Conservation (phyloP, 2,329 filamentous ascomycete species). For the Xylariaceae sp. region DNA sequence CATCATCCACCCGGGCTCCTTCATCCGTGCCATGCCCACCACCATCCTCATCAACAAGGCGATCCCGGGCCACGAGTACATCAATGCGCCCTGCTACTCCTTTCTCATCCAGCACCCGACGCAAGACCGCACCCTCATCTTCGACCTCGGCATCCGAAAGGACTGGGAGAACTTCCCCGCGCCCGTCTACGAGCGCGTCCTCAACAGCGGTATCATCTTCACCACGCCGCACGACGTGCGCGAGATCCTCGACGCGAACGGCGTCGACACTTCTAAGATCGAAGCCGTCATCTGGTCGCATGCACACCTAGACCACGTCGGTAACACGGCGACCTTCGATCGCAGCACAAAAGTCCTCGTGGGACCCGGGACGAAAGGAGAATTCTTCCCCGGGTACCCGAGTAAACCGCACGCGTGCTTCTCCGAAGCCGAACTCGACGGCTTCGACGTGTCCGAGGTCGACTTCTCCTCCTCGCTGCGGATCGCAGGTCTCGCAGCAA, state of each 20-base stretch:
- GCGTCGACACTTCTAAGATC: constrained; percentile 21
- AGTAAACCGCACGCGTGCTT: constrained; percentile 12
- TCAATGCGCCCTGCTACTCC: constrained; percentile 22
- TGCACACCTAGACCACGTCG: constrained; percentile 25
- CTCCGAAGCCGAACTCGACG: constrained; percentile 20
- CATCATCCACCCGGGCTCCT: constrained; percentile 31
- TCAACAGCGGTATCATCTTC: background rate
- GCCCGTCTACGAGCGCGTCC: background rate
- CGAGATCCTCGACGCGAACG: constrained; percentile 23
- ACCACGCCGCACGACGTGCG: constrained; percentile 18
- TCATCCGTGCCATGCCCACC: constrained; percentile 22
- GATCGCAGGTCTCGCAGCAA: constrained; percentile 21
- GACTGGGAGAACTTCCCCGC: constrained; percentile 19
- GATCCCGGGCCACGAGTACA: constrained; percentile 29
- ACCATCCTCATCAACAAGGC: constrained; percentile 27
- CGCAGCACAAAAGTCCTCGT: constrained; percentile 22
- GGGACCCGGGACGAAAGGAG: constrained; percentile 17
- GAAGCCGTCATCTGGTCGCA: constrained; percentile 28
- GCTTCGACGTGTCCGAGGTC: constrained; percentile 21
- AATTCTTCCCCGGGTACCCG: constrained; percentile 23
- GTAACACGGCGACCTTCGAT: constrained; percentile 22
- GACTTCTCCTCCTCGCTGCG: constrained; percentile 22
- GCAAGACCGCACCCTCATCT: constrained; percentile 24
- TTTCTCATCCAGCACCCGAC: constrained; percentile 26
- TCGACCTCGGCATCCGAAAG: constrained; percentile 25